These are phyloP conservation scores for Jackrogersella minutella DNA, from an alignment of 495 filamentous ascomycete genomes.

Conservation along the genomic window DNA sequence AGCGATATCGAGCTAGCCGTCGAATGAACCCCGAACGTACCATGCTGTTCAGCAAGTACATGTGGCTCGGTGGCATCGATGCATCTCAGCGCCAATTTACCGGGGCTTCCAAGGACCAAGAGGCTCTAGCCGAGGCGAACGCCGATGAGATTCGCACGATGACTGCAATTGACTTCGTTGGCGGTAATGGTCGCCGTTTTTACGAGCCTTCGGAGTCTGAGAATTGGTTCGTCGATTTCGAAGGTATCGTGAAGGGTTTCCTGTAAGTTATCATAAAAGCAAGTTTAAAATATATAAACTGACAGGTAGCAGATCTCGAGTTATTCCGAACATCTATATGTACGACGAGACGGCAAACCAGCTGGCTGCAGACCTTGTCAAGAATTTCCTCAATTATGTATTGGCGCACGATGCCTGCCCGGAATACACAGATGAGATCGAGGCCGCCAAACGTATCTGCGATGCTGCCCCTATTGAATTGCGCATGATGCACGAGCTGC, in stretches of 20 bases:
- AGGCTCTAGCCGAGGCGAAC: slow-evolving; percentile 60
- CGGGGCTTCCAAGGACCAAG: slow-evolving; percentile 62
- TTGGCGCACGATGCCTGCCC: slow-evolving; percentile 84
- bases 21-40: slow-evolving; percentile 70
- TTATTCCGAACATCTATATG: slow-evolving; percentile 34
- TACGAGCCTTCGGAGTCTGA: slow-evolving; percentile 54
- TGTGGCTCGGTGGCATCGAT: slow-evolving; percentile 84
- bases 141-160: slow-evolving; percentile 69
- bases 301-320: slow-evolving; percentile 52
- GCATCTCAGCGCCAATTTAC: slow-evolving; percentile 70
- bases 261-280: slow-evolving; percentile 61
- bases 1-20: slow-evolving; percentile 77
- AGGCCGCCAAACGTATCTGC: slow-evolving; percentile 71
- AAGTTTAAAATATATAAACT: slow-evolving; percentile 24
- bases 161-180: slow-evolving; percentile 67
- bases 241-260: slow-evolving; percentile 77
- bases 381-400: slow-evolving; percentile 90
- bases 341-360: slow-evolving; percentile 40
- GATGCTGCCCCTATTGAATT: slow-evolving; percentile 72
- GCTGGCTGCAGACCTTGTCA: slow-evolving; percentile 61
- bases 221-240: slow-evolving; percentile 82
- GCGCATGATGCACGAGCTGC: slow-evolving; percentile 60
- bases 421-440: slow-evolving; percentile 74
- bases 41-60: slow-evolving; percentile 77
- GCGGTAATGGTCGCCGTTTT: slow-evolving; percentile 48